Evolutionary conservation across 2,329 filamentous ascomycete genomes (phyloP).

Genomic region (Fusarium dlaminii): DNA sequence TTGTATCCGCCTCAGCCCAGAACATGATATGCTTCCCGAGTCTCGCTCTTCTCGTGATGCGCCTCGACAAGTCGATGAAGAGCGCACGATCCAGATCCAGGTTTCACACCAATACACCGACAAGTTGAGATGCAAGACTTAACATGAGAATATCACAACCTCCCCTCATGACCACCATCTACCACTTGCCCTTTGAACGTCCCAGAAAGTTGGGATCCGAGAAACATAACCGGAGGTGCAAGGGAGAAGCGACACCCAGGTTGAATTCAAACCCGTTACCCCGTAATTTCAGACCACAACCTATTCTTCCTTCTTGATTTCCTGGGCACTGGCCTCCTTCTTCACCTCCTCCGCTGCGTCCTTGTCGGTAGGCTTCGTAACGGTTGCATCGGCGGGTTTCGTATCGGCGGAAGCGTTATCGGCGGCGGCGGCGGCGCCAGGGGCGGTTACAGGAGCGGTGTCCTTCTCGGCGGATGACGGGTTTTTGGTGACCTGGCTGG

Average conservation of each 20-base stretch:
- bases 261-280: slow-evolving; percentile 29
- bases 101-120: slow-evolving; percentile 42
- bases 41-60: slow-evolving; percentile 27
- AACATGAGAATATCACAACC: slow-evolving; percentile 43
- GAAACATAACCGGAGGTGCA: slow-evolving; percentile 33
- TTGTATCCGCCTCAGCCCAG: slow-evolving; percentile 22
- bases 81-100: slow-evolving; percentile 30
- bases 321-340: slow-evolving; percentile 41
- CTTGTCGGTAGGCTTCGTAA: slow-evolving; percentile 37
- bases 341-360: slow-evolving; percentile 35
- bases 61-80: slow-evolving; percentile 22
- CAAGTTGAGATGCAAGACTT: slow-evolving; percentile 41
- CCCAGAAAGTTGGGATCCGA: slow-evolving; percentile 22
- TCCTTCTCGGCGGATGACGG: slow-evolving; percentile 42
- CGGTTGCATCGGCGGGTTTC: slow-evolving; percentile 37
- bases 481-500: slow-evolving; percentile 80
- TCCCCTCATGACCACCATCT: slow-evolving; percentile 20
- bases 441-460: slow-evolving; percentile 34
- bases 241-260: slow-evolving; percentile 9
- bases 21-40: slow-evolving; percentile 13
- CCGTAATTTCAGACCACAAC: slow-evolving; percentile 39
- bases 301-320: slow-evolving; percentile 52
- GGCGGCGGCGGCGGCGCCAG: slow-evolving; percentile 26
- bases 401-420: slow-evolving; percentile 38
- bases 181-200: slow-evolving; percentile 18